These are phyloP conservation scores for Zanthoxylum bungeanum DNA, from an alignment of 345 rosid genomes.

Conservation along the genomic window DNA sequence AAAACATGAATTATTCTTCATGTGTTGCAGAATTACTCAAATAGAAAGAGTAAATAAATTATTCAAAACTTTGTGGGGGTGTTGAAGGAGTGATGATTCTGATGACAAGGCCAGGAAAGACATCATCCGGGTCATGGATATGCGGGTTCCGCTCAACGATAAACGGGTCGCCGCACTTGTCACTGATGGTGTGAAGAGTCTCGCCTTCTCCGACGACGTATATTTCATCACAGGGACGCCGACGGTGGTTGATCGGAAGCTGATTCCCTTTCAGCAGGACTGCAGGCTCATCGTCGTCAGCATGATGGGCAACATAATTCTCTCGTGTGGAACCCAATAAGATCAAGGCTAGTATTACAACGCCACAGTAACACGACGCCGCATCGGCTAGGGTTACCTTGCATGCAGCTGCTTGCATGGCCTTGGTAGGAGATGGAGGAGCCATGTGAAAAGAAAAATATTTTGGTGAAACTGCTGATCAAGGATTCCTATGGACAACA, in stretches of 20 bases:
- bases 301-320: conserved; percentile 22
- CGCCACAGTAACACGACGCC: conserved; percentile 63
- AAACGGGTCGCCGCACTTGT: conserved; percentile 73
- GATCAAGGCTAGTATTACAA: conserved; percentile 43
- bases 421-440: not conserved
- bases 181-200: conserved; percentile 70
- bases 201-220: conserved; percentile 75
- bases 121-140: too few species aligned
- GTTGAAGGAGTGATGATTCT: conserved; percentile 55
- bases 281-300: too few species aligned
- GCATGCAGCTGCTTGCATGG: conserved; percentile 27
- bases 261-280: too few species aligned
- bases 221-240: conserved; percentile 66
- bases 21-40: not conserved
- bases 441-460: conserved; percentile 13
- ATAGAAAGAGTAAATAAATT: not conserved
- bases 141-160: conserved; percentile 80
- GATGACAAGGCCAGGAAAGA: too few species aligned
- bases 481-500: too few species aligned
- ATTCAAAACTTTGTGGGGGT: conserved; percentile 18
- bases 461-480: too few species aligned
- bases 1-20: too few species aligned
- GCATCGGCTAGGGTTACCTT: conserved; percentile 37
- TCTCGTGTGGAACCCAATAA: conserved; percentile 48
- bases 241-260: too few species aligned